Evolutionary conservation across 2,329 filamentous ascomycete species (phyloP), one percentile per base, ranked within the genome.

Genomic region (Setomelanomma holmii): DNA sequence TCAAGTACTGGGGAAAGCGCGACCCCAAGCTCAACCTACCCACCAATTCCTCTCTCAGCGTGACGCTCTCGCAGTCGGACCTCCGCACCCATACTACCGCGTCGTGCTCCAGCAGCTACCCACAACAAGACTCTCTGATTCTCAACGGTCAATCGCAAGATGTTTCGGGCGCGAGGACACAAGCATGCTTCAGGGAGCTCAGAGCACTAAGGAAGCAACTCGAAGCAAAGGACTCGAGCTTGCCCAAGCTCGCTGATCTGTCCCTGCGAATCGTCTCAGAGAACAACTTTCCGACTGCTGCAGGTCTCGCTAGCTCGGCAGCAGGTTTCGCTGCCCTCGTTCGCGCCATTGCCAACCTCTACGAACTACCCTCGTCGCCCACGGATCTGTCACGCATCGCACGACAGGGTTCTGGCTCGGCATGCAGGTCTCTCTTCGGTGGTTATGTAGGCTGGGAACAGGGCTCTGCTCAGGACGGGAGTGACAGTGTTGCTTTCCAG

Each of bases 1-100:
- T 98, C 80, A 98, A 98, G 74, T 89, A 99, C 85, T 99, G 96
- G 95, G 95, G 96, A 67, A 99, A 99, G 80, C 90, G 95, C 58
- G 93, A 98, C 77, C 79, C 90, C 45, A 91, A 90, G 74, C 86
- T 98, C 68, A 99, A 99, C 78, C 89, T 98, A 50, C 95, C 95
- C 30, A 98, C 95, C 73, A 99, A 99, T 82, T 96, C 91, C 61
- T 99, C 95, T 61, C 87, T 99, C 71, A 96, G 91, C 58, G 93
- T 99, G 52, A 99, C 95, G 49, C 89, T 99, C 68, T 95, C 92
- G 44, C 95, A 99, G 79, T 83, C 86, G 75, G 93, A 97, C 72
- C 87, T 99, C 58, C 91, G 93, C 73, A 97, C 95, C 51, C 89
- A 97, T 75, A 99, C 95, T 41, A 98, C 96, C 47, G 95, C 95